These are phyloP conservation scores for Sugiyamaella xylanicola DNA, from an alignment of 1,139 yeast species.

Conservation along the genomic window DNA sequence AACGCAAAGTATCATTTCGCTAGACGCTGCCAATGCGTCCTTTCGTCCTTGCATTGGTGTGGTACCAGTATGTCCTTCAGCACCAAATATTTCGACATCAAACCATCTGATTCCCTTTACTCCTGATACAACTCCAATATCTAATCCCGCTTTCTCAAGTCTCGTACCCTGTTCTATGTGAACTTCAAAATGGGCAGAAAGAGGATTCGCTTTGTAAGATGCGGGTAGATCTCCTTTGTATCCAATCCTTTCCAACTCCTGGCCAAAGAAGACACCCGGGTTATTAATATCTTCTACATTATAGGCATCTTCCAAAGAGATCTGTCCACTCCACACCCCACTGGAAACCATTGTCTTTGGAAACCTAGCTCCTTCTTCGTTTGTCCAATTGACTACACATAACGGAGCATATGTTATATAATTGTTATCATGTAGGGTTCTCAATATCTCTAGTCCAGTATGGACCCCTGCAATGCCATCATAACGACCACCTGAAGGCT, in stretches of 20 bases:
- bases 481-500: slow-evolving; percentile 77
- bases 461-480: slow-evolving; percentile 74
- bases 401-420: slow-evolving; percentile 64
- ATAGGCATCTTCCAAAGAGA: slow-evolving; percentile 53
- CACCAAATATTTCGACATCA: slow-evolving; percentile 56
- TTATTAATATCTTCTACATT: slow-evolving; percentile 57
- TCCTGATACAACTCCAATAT: slow-evolving; percentile 66
- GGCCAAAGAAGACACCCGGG: slow-evolving; percentile 48
- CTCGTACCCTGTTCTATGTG: slow-evolving; percentile 80
- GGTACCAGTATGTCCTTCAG: slow-evolving; percentile 72
- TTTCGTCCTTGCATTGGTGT: slow-evolving; percentile 66
- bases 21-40: slow-evolving; percentile 62
- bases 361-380: slow-evolving; percentile 78
- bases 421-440: slow-evolving; percentile 63
- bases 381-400: slow-evolving; percentile 69
- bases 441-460: slow-evolving; percentile 64
- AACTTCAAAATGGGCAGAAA: slow-evolving; percentile 70
- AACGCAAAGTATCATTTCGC: slow-evolving; percentile 57
- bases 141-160: slow-evolving; percentile 56
- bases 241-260: slow-evolving; percentile 63
- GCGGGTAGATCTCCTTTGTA: slow-evolving; percentile 57
- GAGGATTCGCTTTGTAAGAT: slow-evolving; percentile 53
- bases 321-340: slow-evolving; percentile 64
- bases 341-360: slow-evolving; percentile 67
- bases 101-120: slow-evolving; percentile 71